A percentile compares a stretch with the other conserved stretches of the same genome.
Conservation (phyloP, 1,284 basidiomycete genomes). For the Cerioporus squamosus region DNA sequence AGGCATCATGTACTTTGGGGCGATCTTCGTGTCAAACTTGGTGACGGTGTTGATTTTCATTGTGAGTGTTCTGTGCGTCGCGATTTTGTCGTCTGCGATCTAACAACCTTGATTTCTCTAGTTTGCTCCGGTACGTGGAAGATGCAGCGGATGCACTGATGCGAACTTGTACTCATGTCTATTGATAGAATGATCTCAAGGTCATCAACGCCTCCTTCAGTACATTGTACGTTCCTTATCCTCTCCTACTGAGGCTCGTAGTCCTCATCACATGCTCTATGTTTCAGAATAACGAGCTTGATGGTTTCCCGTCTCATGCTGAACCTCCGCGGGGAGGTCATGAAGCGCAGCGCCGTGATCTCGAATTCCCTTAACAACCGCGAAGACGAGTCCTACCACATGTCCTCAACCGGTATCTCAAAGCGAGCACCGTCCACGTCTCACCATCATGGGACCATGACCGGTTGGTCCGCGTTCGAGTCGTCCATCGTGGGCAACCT, state of each 20-base stretch:
- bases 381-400: slow-evolving; percentile 9
- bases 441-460: background rate
- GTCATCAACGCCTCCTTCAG: slow-evolving; percentile 34
- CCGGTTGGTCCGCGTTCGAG: slow-evolving; percentile 22
- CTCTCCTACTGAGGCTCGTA: too few relatives aligned
- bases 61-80: slow-evolving; percentile 17
- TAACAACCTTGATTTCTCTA: slow-evolving; percentile 1
- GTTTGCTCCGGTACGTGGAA: slow-evolving; percentile 24
- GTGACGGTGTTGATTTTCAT: slow-evolving; percentile 31
- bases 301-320: slow-evolving; percentile 35
- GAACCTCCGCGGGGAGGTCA: slow-evolving; percentile 28
- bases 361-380: background rate
- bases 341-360: slow-evolving; percentile 19
- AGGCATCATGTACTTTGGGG: slow-evolving; percentile 35
- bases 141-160: slow-evolving; percentile 1
- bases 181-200: slow-evolving; percentile 28
- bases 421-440: background rate
- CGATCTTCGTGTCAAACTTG: slow-evolving; percentile 31
- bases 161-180: slow-evolving; percentile 1
- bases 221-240: slow-evolving; percentile 26
- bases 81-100: background rate
- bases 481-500: slow-evolving; percentile 31
- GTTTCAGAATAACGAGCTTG: slow-evolving; percentile 30
- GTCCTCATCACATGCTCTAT: background rate
- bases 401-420: slow-evolving; percentile 1